Evolutionary conservation across 345 rosid genomes (phyloP).

Genomic region (Populus davidiana): DNA sequence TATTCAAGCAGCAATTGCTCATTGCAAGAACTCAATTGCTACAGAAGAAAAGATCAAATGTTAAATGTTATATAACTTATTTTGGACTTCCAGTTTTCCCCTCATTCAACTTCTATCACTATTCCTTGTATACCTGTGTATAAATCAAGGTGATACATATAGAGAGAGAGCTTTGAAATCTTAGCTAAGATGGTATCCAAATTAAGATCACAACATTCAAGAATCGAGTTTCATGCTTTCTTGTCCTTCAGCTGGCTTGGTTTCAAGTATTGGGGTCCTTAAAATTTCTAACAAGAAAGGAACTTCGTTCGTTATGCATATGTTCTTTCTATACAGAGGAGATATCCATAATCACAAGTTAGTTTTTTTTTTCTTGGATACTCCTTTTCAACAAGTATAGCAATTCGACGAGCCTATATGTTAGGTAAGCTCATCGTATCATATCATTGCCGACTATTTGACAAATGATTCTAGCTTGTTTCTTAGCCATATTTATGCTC

Average conservation of each 20-base stretch:
- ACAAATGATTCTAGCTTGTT: background rate
- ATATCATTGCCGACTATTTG: background rate
- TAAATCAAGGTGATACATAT: background rate
- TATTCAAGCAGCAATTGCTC: slow-evolving; percentile 95
- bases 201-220: background rate
- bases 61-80: background rate
- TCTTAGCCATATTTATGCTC: background rate
- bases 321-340: background rate
- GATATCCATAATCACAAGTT: background rate
- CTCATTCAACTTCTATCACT: background rate
- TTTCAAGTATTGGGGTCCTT: background rate
- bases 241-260: background rate
- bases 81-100: background rate
- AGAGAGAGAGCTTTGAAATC: background rate
- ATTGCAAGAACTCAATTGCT: slow-evolving; percentile 85
- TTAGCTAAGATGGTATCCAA: background rate
- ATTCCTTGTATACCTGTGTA: slow-evolving; percentile 2
- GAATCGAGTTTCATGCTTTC: background rate
- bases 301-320: background rate
- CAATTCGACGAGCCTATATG: background rate
- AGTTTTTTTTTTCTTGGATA: background rate
- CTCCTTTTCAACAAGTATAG: background rate
- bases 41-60: slow-evolving; percentile 29
- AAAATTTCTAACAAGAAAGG: background rate
- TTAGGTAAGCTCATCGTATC: background rate